phyloP scores from a whole-genome alignment of 2,329 filamentous ascomycete genomes.

The Incumbomyces delicatus region DNA sequence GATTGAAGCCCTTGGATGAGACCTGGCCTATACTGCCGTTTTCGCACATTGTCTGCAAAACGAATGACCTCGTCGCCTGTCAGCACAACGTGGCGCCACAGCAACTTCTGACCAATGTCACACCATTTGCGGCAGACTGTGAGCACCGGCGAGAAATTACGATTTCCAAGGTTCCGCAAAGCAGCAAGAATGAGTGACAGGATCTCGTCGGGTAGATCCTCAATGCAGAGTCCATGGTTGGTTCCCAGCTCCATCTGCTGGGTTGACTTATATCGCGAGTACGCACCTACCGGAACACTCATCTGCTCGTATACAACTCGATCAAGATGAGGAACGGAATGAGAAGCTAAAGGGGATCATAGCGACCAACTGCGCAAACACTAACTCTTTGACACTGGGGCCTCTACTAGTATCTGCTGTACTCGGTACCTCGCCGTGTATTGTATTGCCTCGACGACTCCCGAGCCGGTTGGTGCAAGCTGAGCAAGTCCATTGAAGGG shows the following conservation, averaged over 20 bases:
- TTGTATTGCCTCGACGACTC: too few relatives aligned
- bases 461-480: too few relatives aligned
- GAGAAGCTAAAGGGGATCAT: too few relatives aligned
- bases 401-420: too few relatives aligned
- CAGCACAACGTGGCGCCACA: conserved; percentile 1
- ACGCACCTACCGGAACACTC: too few relatives aligned
- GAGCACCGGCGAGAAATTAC: background rate
- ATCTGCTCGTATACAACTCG: too few relatives aligned
- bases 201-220: background rate
- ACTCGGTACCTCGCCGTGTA: too few relatives aligned
- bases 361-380: too few relatives aligned
- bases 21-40: background rate
- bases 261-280: background rate
- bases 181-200: background rate
- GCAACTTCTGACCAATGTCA: background rate
- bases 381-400: too few relatives aligned
- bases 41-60: background rate
- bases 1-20: background rate
- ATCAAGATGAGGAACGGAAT: too few relatives aligned
- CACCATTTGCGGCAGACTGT: background rate
- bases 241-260: background rate
- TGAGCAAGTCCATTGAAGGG: too few relatives aligned
- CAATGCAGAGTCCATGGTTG: background rate
- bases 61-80: background rate
- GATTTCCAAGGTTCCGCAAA: background rate